A percentile compares a stretch with the other conserved stretches of the same genome.
Evolutionary conservation across 208 protist species (phyloP).

Genomic region (Trichomonas gallinae): DNA sequence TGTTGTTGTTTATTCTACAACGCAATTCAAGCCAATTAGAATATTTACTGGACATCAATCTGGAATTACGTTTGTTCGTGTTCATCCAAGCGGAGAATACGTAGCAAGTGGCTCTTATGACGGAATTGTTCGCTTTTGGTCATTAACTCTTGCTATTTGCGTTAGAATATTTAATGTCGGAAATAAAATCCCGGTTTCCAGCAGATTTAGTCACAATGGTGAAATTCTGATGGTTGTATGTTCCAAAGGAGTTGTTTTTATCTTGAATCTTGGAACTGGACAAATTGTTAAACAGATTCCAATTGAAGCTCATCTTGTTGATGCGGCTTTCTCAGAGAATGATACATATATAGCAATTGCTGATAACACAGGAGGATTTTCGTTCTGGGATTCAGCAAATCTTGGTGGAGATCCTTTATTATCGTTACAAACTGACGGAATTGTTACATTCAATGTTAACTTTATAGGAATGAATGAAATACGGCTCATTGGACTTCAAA

Average conservation of each 20-base stretch:
- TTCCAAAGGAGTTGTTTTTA: background rate
- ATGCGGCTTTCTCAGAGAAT: background rate
- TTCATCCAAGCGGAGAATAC: conserved; percentile 1
- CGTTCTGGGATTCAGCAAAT: background rate
- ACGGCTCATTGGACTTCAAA: background rate
- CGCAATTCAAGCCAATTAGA: background rate
- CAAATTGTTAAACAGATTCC: background rate
- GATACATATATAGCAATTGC: background rate
- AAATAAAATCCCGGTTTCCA: background rate
- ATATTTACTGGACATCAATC: background rate
- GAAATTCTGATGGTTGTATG: background rate
- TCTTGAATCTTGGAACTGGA: background rate
- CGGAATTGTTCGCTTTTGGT: background rate
- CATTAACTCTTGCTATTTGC: background rate
- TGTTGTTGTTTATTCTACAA: background rate
- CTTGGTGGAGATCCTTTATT: background rate
- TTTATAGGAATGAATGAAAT: background rate
- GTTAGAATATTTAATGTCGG: background rate
- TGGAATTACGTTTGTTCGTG: background rate
- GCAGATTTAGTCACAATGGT: background rate
- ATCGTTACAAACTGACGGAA: background rate
- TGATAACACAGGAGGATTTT: conserved; percentile 3
- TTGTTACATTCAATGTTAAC: background rate
- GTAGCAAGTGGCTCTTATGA: background rate
- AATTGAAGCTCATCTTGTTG: background rate